Evolutionary conservation across 1,139 yeast species (phyloP).

Genomic region (Saccharomycopsis crataegensis): DNA sequence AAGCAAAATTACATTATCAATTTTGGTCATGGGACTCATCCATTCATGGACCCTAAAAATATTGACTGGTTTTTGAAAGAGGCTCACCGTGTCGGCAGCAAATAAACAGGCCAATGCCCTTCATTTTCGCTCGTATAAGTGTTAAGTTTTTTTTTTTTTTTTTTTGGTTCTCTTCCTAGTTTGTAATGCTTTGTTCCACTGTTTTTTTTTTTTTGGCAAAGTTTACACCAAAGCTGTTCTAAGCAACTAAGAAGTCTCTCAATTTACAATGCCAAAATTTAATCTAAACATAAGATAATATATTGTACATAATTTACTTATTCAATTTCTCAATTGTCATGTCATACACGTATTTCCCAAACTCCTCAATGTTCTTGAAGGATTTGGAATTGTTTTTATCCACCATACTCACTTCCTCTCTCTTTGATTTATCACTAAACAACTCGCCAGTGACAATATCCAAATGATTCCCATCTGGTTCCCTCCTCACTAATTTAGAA

Average conservation of each 20-base stretch:
- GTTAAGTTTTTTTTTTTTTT: not conserved
- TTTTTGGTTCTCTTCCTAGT: not conserved
- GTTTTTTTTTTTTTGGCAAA: no score
- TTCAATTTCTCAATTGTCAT: not conserved
- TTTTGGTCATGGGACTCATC: slow-evolving; percentile 97
- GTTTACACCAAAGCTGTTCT: no score
- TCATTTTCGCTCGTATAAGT: not conserved
- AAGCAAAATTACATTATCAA: slow-evolving; percentile 85
- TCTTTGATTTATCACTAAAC: not conserved
- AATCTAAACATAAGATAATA: no score
- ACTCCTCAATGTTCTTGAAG: not conserved
- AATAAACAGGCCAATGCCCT: slow-evolving; percentile 23
- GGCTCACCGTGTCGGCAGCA: slow-evolving; percentile 71
- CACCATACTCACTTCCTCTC: not conserved
- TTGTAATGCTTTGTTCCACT: no score
- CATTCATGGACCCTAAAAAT: slow-evolving; percentile 90
- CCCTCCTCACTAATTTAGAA: not conserved
- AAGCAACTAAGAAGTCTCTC: no score
- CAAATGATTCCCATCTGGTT: not conserved
- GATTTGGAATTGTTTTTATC: not conserved
- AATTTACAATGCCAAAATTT: no score
- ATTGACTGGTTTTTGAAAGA: slow-evolving; percentile 78
- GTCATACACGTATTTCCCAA: not conserved
- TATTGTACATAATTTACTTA: no score
- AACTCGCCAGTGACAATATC: not conserved